Evolutionary conservation across 495 filamentous ascomycete species (phyloP).

Genomic region (Daldinia grandis): DNA sequence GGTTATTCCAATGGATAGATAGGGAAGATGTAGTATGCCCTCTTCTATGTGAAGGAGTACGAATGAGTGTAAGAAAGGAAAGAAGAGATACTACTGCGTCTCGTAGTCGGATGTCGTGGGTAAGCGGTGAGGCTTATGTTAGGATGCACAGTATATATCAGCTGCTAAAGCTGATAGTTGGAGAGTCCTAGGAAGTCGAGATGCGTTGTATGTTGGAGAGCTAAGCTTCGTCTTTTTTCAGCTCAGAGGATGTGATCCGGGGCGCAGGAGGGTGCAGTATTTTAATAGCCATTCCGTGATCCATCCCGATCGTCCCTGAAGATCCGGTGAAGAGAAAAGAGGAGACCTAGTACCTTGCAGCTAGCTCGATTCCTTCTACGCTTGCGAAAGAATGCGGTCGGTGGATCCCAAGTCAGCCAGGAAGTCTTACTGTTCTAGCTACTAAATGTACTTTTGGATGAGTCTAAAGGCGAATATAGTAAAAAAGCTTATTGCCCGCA

Average conservation of each 20-base stretch:
- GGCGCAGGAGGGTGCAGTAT: conserved; percentile 19
- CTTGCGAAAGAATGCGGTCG: conserved; percentile 8
- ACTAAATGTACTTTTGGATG: neutral
- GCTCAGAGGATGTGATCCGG: neutral
- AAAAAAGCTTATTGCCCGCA: conserved; percentile 36
- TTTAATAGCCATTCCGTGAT: conserved; percentile 33
- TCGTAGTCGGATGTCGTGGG: conserved; percentile 12
- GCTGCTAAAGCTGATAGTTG: conserved; percentile 28
- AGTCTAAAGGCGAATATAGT: neutral
- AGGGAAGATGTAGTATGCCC: neutral
- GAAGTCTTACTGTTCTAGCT: neutral
- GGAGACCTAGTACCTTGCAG: conserved; percentile 37
- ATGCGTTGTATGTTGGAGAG: conserved; percentile 14
- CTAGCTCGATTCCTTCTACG: conserved; percentile 17
- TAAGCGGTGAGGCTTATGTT: conserved; percentile 30
- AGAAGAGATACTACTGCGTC: conserved; percentile 15
- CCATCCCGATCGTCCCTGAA: conserved; percentile 34
- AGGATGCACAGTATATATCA: conserved; percentile 8
- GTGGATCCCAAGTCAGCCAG: neutral
- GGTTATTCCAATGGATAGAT: neutral
- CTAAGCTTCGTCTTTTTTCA: neutral
- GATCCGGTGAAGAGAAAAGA: conserved; percentile 35
- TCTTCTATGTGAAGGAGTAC: neutral
- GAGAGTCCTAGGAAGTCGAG: conserved; percentile 10
- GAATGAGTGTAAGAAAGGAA: conserved; percentile 22